A percentile compares a stretch with the other conserved stretches of the same genome.
Conservation (phyloP, 2,329 filamentous ascomycete genomes). For the Aspergillus sp. region DNA sequence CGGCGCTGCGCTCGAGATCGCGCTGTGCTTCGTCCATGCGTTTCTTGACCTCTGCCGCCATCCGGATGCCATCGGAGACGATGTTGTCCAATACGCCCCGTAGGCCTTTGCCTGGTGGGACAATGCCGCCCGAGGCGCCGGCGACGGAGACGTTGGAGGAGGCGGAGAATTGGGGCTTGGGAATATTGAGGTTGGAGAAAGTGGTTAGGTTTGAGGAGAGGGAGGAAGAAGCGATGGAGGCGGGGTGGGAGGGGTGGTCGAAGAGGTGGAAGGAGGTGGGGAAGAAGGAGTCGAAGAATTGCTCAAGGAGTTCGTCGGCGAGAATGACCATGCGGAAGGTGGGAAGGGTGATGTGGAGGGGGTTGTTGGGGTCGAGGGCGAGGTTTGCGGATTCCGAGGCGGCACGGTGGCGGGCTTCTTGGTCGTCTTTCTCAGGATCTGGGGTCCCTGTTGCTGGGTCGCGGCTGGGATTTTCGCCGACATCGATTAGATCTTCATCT, state of each 20-base stretch:
- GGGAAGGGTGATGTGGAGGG: slow-evolving; percentile 88
- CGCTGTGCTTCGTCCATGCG: slow-evolving; percentile 93
- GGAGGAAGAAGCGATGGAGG: slow-evolving; percentile 37
- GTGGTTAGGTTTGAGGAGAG: slow-evolving; percentile 71
- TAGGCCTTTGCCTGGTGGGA: slow-evolving; percentile 64
- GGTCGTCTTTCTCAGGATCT: slow-evolving; percentile 13
- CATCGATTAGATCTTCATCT: slow-evolving; percentile 45
- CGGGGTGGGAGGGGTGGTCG: slow-evolving; percentile 48
- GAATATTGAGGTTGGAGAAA: slow-evolving; percentile 63
- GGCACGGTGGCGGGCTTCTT: slow-evolving; percentile 47
- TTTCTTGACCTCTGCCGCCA: slow-evolving; percentile 83
- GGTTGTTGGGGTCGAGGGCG: slow-evolving; percentile 85
- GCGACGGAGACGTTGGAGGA: slow-evolving; percentile 37
- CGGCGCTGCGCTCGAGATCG: slow-evolving; percentile 76
- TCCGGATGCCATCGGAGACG: slow-evolving; percentile 93
- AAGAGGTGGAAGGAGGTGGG: slow-evolving; percentile 86
- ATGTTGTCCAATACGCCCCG: slow-evolving; percentile 95
- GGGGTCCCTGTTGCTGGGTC: slow-evolving; percentile 7
- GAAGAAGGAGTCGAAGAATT: slow-evolving; percentile 96
- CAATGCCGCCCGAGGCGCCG: slow-evolving; percentile 52
- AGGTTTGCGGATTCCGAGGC: slow-evolving; percentile 75
- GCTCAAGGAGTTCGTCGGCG: slow-evolving; percentile 88
- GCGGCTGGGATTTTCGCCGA: slow-evolving; percentile 27
- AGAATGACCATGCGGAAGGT: slow-evolving; percentile 99
- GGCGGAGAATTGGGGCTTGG: slow-evolving; percentile 33